Conservation (phyloP, 495 filamentous ascomycete genomes). For the Talaromyces thailandensis region DNA sequence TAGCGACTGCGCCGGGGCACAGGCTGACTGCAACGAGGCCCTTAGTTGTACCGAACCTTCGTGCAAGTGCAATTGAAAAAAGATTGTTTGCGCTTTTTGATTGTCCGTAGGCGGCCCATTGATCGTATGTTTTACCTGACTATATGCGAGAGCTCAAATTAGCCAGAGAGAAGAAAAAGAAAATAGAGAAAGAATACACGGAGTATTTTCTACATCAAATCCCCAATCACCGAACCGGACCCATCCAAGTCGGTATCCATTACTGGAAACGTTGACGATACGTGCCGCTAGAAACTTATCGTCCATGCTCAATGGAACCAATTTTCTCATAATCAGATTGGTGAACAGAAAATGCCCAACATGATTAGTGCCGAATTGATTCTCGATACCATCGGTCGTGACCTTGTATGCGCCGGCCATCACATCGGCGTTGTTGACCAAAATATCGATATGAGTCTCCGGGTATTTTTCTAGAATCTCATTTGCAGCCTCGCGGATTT, state of each 20-base stretch:
- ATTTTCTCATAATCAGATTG: constrained; percentile 27
- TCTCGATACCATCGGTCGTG: constrained; percentile 36
- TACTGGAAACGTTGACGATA: constrained; percentile 22
- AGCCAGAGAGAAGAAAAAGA: neutral
- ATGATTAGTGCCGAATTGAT: constrained; percentile 47
- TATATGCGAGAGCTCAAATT: neutral
- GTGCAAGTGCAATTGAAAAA: constrained; percentile 37
- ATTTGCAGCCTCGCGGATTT: too few species aligned
- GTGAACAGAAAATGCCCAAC: constrained; percentile 51
- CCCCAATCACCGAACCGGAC: constrained; percentile 47
- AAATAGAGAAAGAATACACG: neutral
- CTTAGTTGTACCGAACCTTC: constrained; percentile 14
- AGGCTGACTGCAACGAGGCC: neutral
- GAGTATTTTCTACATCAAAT: constrained; percentile 21
- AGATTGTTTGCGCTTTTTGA: constrained; percentile 10
- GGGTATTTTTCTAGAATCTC: too few species aligned
- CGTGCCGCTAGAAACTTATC: constrained; percentile 12
- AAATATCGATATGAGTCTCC: constrained; percentile 30
- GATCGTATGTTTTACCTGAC: constrained; percentile 39
- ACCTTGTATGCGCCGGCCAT: constrained; percentile 38
- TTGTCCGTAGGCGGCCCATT: constrained; percentile 43
- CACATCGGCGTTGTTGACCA: constrained; percentile 63
- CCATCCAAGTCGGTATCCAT: constrained; percentile 27
- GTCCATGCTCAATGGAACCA: constrained; percentile 34
- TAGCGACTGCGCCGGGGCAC: too few species aligned